phyloP scores from a whole-genome alignment of 345 rosid species.

The Fremontodendron californicum region DNA sequence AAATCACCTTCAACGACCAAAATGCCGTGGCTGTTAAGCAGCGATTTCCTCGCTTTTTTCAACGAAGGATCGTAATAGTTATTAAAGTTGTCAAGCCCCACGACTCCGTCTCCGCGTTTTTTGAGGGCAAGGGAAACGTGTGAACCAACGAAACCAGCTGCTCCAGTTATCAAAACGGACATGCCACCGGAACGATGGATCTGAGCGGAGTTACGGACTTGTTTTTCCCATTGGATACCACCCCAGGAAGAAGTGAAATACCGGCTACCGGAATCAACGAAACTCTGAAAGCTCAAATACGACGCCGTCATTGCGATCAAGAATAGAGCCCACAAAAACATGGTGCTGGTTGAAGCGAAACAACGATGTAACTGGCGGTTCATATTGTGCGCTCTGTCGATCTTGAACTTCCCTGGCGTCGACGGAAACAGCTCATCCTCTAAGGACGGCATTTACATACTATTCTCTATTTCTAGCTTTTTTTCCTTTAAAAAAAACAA shows the following conservation, averaged over 20 bases:
- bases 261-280: slow-evolving; percentile 68
- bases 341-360: slow-evolving; percentile 74
- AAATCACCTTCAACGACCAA: slow-evolving; percentile 63
- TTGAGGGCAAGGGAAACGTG: slow-evolving; percentile 59
- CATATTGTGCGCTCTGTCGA: slow-evolving; percentile 44
- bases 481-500: no score
- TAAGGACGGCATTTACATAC: slow-evolving; percentile 53
- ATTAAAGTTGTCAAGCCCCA: slow-evolving; percentile 72
- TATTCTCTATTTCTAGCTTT: background rate
- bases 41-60: slow-evolving; percentile 43
- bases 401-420: slow-evolving; percentile 87
- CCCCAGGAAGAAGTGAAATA: slow-evolving; percentile 60
- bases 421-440: slow-evolving; percentile 79
- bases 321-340: slow-evolving; percentile 88
- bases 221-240: slow-evolving; percentile 75
- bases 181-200: slow-evolving; percentile 55
- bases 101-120: slow-evolving; percentile 74
- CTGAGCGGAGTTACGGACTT: slow-evolving; percentile 57
- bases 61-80: slow-evolving; percentile 66
- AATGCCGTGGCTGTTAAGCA: slow-evolving; percentile 38
- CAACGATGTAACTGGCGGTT: slow-evolving; percentile 76
- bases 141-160: slow-evolving; percentile 71
- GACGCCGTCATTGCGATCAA: slow-evolving; percentile 80
- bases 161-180: slow-evolving; percentile 71
- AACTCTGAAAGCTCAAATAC: slow-evolving; percentile 68